Evolutionary conservation across 1,284 basidiomycete species (phyloP).

Genomic region (Tausonia pullulans): DNA sequence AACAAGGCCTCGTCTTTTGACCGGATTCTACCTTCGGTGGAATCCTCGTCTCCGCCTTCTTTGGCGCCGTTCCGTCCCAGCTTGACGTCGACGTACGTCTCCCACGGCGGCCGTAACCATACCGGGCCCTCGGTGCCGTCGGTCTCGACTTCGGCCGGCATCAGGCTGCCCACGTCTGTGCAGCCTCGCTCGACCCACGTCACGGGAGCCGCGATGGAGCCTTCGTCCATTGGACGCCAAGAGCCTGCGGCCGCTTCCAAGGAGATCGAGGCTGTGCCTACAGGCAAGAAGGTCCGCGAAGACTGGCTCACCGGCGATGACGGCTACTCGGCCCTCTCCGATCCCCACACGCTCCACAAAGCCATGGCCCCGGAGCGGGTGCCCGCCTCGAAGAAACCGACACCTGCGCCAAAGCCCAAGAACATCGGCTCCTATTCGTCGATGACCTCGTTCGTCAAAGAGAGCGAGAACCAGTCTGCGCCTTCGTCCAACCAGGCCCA

Average conservation of each 20-base stretch:
- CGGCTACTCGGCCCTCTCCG: not conserved
- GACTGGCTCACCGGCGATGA: not conserved
- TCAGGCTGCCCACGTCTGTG: not conserved
- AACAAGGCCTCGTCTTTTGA: not conserved
- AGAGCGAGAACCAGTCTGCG: not conserved
- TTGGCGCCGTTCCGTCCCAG: not conserved
- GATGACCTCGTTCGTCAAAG: not conserved
- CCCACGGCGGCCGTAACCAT: not conserved
- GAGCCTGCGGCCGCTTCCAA: not conserved
- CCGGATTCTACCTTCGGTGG: not conserved
- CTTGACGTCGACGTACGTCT: not conserved
- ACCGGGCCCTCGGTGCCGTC: slow-evolving; percentile 2
- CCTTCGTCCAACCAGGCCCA: not conserved
- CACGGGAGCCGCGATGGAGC: not conserved
- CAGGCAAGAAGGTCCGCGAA: not conserved
- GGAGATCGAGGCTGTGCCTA: not conserved
- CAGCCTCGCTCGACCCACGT: slow-evolving; percentile 6
- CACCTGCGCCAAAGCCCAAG: not conserved
- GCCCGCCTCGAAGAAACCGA: not conserved
- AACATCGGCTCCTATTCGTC: not conserved
- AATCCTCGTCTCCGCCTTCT: not conserved
- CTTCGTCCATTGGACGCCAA: not conserved
- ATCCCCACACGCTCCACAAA: not conserved
- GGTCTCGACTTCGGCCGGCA: not conserved
- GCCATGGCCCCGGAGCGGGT: not conserved